phyloP scores from a whole-genome alignment of 352 stramenopile genomes.

The Phytopythium mirpurense region DNA sequence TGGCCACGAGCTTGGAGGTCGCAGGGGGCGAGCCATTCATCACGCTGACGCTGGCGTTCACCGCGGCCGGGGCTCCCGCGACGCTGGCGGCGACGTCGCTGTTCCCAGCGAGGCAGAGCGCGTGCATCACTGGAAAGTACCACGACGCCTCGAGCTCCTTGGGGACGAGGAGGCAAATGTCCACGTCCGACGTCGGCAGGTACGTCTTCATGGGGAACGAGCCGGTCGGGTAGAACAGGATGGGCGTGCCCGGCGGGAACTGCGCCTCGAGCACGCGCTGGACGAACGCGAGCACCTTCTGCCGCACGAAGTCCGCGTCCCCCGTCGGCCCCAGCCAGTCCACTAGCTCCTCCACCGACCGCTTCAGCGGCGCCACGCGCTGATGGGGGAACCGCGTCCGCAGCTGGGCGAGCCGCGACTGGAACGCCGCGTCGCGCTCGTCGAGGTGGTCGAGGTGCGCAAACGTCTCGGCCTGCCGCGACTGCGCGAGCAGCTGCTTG shows the following conservation, averaged over 20 bases:
- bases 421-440: slow-evolving; percentile 2
- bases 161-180: slow-evolving; percentile 78
- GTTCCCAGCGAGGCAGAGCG: slow-evolving; percentile 63
- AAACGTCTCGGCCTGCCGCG: slow-evolving; percentile 10
- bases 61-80: slow-evolving; percentile 3
- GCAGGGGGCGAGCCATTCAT: slow-evolving; percentile 20
- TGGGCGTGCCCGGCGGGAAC: slow-evolving; percentile 33
- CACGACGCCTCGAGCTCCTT: slow-evolving; percentile 79
- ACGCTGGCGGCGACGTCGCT: slow-evolving; percentile 10
- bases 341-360: slow-evolving; percentile 37
- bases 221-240: slow-evolving; percentile 68
- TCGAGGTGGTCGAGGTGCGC: slow-evolving; percentile 10
- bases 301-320: slow-evolving; percentile 55
- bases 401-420: slow-evolving; percentile 9
- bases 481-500: slow-evolving; percentile 30
- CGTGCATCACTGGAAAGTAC: slow-evolving; percentile 83
- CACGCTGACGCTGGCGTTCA: neutral
- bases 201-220: slow-evolving; percentile 91
- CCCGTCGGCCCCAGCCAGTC: slow-evolving; percentile 60
- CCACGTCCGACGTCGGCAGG: slow-evolving; percentile 81
- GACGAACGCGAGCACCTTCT: slow-evolving; percentile 64
- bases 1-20: slow-evolving; percentile 4
- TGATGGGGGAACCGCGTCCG: slow-evolving; percentile 36
- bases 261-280: slow-evolving; percentile 53
- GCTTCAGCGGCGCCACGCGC: slow-evolving; percentile 15